phyloP scores from a whole-genome alignment of 176 grass and related monocot genomes.

The Avena eriantha region DNA sequence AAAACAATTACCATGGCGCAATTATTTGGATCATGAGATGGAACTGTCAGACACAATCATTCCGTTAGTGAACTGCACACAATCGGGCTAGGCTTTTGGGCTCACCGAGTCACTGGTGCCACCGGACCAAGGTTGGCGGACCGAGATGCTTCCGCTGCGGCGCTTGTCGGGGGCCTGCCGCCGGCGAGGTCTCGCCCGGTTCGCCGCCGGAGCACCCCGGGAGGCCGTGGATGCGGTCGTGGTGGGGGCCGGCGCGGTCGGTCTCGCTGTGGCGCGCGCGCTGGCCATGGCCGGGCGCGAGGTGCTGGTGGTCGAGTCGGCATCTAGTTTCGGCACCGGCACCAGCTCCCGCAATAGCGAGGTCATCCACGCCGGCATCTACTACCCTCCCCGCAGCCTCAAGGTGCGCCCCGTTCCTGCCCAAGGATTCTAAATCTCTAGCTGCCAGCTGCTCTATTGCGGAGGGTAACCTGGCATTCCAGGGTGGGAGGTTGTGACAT shows the following conservation, averaged over 20 bases:
- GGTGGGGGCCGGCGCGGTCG: conserved; percentile 85
- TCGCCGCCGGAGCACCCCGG: conserved; percentile 46
- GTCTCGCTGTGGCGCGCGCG: conserved; percentile 77
- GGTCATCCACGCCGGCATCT: conserved; percentile 96
- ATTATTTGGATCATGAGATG: background rate
- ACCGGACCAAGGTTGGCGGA: background rate
- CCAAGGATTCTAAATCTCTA: background rate
- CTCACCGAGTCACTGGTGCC: background rate
- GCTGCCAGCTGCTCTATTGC: background rate
- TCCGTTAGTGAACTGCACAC: background rate
- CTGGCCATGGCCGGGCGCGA: conserved; percentile 77
- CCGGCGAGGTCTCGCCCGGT: conserved; percentile 24
- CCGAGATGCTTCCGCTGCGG: conserved; percentile 44
- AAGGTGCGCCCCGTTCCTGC: conserved; percentile 51
- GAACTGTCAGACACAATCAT: background rate
- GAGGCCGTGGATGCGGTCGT: conserved; percentile 81
- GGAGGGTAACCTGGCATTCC: background rate
- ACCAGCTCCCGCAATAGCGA: conserved; percentile 96
- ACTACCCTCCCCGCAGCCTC: conserved; percentile 76
- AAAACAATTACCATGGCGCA: background rate
- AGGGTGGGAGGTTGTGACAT: background rate
- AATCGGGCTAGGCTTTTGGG: background rate
- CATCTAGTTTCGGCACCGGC: conserved; percentile 83
- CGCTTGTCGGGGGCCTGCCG: conserved; percentile 36
- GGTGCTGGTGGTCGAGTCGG: conserved; percentile 82